Evolutionary conservation across 495 filamentous ascomycete genomes (phyloP), one percentile per base, ranked within the genome.

Genomic region (Hypoxylon intermedium): DNA sequence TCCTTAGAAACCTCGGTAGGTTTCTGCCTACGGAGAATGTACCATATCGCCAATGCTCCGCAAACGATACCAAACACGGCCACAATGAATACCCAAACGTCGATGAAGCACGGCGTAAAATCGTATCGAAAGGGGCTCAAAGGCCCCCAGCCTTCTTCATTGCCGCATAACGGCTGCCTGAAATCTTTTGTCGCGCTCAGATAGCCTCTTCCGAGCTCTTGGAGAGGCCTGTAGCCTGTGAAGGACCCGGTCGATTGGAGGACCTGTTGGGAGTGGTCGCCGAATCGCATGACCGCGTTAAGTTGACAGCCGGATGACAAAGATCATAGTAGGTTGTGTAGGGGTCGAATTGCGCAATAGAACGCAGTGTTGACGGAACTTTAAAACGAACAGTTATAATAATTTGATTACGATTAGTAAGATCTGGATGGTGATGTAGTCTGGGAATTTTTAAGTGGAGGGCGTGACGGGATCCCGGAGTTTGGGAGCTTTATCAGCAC

Each of bases 101-200:
- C 95, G 44, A 96, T 82, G 72, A 97, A 98, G 75, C 95, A 99
- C 53, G 95, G 92, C 31, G 95, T 97, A 73, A 99, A 89, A 72
- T 98, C 93, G 72, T 89, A 96, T 60, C 92, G 78, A 52, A 83
- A 79, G 15, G 85, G 84, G 72, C 91, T 94, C 65, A 99, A 53
- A 13, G 95, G 95, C 9, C 95, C 95, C 94, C 94, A 99, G 69
- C 95, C 95, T 74, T 97, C 93, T 28, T 77, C 75, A 75, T 96
- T 91, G 64, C 87, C 83, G 74, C 93, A 97, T 75, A 96, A 81
- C 24, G 88, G 85, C 69, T 94, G 89, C 41, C 66, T 69, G 55
- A 72, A 71, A 38, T 66, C 43, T 36, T 59, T 56, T 4, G 69
- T 71, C 5, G 81, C 77, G 37, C 63, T 72, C 23, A 84, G 73